A percentile compares a stretch with the other conserved stretches of the same genome.
phyloP scores from a whole-genome alignment of 1,139 yeast genomes.

The Debaryomycetaceae sp. region DNA sequence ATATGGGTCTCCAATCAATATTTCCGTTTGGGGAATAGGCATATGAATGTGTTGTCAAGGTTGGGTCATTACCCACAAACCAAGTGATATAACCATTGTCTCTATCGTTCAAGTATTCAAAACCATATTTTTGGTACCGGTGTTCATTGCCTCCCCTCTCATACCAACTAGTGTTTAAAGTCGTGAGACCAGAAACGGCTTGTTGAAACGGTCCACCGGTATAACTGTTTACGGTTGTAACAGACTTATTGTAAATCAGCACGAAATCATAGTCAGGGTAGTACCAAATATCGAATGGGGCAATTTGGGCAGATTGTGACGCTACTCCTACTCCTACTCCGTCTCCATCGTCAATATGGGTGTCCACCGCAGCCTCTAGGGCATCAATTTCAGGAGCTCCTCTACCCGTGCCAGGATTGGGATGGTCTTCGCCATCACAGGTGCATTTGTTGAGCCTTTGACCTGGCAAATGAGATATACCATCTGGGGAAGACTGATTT shows the following conservation, averaged over 20 bases:
- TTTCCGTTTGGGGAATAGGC: slow-evolving; percentile 83
- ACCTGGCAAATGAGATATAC: slow-evolving; percentile 75
- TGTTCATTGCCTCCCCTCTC: slow-evolving; percentile 49
- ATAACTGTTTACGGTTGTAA: slow-evolving; percentile 71
- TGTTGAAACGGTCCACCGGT: slow-evolving; percentile 86
- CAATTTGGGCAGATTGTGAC: slow-evolving; percentile 79
- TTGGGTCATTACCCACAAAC: slow-evolving; percentile 71
- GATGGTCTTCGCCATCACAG: slow-evolving; percentile 75
- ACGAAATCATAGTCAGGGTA: slow-evolving; percentile 73
- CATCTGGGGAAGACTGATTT: slow-evolving; percentile 82
- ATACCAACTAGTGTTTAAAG: slow-evolving; percentile 73
- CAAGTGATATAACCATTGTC: slow-evolving; percentile 72
- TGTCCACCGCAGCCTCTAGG: slow-evolving; percentile 67
- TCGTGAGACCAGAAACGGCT: slow-evolving; percentile 73
- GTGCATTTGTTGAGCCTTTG: slow-evolving; percentile 68
- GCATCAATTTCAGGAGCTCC: slow-evolving; percentile 92
- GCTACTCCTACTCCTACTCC: slow-evolving; percentile 56
- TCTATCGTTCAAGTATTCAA: slow-evolving; percentile 70
- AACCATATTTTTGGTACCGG: slow-evolving; percentile 68
- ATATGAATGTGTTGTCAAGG: slow-evolving; percentile 56
- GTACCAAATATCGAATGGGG: slow-evolving; percentile 86
- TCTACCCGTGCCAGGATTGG: slow-evolving; percentile 74
- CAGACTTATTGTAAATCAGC: slow-evolving; percentile 55
- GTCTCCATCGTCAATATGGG: slow-evolving; percentile 30
- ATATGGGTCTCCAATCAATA: slow-evolving; percentile 66